Evolutionary conservation across 2,329 filamentous ascomycete genomes (phyloP).

Genomic region (Lachnellula cervina): DNA sequence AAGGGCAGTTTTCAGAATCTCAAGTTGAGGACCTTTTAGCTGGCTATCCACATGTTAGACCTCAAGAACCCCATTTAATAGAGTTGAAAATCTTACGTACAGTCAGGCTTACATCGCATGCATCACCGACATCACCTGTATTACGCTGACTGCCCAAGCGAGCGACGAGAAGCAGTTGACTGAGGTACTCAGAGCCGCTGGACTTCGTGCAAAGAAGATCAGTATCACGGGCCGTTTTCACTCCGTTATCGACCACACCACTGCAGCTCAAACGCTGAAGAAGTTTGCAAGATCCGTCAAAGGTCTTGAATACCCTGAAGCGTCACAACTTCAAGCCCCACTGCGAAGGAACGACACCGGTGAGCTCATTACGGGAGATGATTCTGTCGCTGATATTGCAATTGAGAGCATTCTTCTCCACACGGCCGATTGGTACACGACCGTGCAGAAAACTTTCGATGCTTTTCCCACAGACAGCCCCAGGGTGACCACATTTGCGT

Average conservation of each 20-base stretch:
- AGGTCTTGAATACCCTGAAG: background rate
- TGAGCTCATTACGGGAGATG: background rate
- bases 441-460: background rate
- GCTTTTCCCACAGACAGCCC: background rate
- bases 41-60: slow-evolving; percentile 7
- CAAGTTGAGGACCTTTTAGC: background rate
- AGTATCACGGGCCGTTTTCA: slow-evolving; percentile 2
- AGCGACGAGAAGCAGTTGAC: background rate
- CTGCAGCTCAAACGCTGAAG: background rate
- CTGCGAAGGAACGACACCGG: slow-evolving; percentile 3
- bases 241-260: background rate
- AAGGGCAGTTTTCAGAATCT: background rate
- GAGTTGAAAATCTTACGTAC: background rate
- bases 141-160: slow-evolving; percentile 6
- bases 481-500: background rate
- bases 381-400: slow-evolving; percentile 2
- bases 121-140: slow-evolving; percentile 3
- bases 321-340: background rate
- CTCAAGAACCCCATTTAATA: background rate
- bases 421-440: slow-evolving; percentile 8
- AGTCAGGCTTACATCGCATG: slow-evolving; percentile 12
- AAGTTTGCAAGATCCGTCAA: background rate
- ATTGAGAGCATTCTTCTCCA: slow-evolving; percentile 3
- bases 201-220: background rate
- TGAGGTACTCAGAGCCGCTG: background rate